phyloP scores from a whole-genome alignment of 208 protist genomes.

The Wallacemonas sp. region DNA sequence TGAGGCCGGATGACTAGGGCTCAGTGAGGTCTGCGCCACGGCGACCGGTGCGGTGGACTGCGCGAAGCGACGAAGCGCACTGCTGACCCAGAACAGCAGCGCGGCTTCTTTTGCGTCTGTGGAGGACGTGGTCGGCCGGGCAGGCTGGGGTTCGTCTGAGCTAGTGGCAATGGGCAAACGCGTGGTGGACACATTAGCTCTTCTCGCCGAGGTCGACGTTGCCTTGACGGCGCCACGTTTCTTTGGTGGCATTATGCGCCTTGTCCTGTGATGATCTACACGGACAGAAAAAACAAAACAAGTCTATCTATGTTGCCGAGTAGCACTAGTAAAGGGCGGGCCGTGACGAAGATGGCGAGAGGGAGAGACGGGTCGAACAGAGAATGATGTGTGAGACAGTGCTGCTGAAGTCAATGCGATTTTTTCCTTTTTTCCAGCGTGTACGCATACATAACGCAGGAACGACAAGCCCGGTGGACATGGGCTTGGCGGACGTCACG shows the following conservation, averaged over 20 bases:
- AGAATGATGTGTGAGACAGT: no score
- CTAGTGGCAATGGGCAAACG: background rate
- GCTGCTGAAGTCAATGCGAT: no score
- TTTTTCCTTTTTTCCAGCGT: constrained; percentile 3
- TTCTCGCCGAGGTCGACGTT: background rate
- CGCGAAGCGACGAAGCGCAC: background rate
- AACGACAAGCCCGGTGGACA: no score
- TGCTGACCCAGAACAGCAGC: constrained; percentile 30
- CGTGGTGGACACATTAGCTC: background rate
- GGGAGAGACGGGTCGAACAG: background rate
- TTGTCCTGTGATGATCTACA: background rate
- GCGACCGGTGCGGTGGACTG: background rate
- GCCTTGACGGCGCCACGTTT: background rate
- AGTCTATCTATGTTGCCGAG: background rate
- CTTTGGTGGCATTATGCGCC: background rate
- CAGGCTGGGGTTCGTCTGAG: background rate
- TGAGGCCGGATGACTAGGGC: background rate
- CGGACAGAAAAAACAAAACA: constrained; percentile 2
- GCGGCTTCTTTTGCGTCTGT: constrained; percentile 10
- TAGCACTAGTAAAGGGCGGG: background rate
- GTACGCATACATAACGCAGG: no score
- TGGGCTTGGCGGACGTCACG: no score
- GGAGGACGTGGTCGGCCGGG: background rate
- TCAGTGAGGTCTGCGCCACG: background rate
- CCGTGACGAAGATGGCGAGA: no score